phyloP scores from a whole-genome alignment of 768 basidiomycete genomes.

The Mrakia blollopis region DNA sequence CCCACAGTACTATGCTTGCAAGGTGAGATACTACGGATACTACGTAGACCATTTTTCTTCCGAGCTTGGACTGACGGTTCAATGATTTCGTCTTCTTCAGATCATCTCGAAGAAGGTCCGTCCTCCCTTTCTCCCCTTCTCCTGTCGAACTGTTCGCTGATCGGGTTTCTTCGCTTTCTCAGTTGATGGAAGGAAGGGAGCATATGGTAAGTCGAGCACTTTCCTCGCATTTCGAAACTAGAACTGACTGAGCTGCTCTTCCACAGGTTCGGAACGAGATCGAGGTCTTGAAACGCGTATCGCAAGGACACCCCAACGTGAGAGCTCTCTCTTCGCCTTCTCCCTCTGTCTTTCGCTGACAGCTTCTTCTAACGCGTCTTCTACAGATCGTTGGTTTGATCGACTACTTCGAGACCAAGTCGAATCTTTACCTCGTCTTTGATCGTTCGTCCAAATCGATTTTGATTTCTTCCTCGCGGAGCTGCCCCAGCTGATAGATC shows the following conservation, averaged over 20 bases:
- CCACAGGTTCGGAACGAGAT: slow-evolving; percentile 92
- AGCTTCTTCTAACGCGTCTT: neutral
- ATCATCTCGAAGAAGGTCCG: slow-evolving; percentile 33
- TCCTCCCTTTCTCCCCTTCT: neutral
- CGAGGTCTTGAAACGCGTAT: slow-evolving; percentile 84
- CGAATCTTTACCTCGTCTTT: slow-evolving; percentile 90
- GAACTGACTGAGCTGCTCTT: neutral
- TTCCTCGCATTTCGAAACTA: neutral
- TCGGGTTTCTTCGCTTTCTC: slow-evolving; percentile 38
- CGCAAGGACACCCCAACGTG: slow-evolving; percentile 75
- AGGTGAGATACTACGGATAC: slow-evolving; percentile 56
- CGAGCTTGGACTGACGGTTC: neutral
- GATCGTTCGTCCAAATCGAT: slow-evolving; percentile 48
- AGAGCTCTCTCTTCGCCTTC: neutral
- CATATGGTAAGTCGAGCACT: slow-evolving; percentile 67
- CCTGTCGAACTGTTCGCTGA: neutral
- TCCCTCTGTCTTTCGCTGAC: neutral
- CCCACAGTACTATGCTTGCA: slow-evolving; percentile 86
- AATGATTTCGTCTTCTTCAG: neutral
- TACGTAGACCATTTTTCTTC: no score
- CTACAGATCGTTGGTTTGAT: slow-evolving; percentile 70
- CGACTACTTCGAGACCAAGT: slow-evolving; percentile 95
- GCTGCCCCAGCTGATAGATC: neutral
- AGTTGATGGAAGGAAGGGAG: slow-evolving; percentile 95
- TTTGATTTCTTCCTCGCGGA: neutral